phyloP scores from a whole-genome alignment of 2,329 filamentous ascomycete species.

The Ophiostoma triangulosporum region DNA sequence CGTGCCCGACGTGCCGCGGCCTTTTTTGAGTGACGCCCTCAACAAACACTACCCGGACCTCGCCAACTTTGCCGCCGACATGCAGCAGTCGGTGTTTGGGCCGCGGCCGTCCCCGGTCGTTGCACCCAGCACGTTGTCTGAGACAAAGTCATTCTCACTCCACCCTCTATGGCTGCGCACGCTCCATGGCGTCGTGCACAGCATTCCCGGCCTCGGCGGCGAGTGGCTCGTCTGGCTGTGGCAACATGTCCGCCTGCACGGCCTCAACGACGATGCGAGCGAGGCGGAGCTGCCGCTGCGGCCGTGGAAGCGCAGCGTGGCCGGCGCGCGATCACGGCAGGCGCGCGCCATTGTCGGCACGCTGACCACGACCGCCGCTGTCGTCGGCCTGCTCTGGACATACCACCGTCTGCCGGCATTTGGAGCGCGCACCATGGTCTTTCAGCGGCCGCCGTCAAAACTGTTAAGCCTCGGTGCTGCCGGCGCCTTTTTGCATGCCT shows the following conservation, averaged over 20 bases:
- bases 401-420: conserved; percentile 31
- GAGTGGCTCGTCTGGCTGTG: conserved; percentile 22
- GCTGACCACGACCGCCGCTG: conserved; percentile 24
- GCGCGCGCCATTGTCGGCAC: conserved; percentile 22
- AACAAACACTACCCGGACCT: conserved; percentile 9
- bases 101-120: neutral
- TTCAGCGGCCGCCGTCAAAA: conserved; percentile 22
- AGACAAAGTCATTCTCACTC: neutral
- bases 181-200: conserved; percentile 21
- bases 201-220: conserved; percentile 20
- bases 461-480: conserved; percentile 33
- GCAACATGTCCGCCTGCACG: conserved; percentile 16
- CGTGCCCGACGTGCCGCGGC: conserved; percentile 22
- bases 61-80: conserved; percentile 11
- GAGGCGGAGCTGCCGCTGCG: conserved; percentile 13
- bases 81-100: conserved; percentile 8
- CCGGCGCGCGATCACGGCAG: conserved; percentile 15
- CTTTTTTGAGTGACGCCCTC: conserved; percentile 20
- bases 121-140: neutral
- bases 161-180: conserved; percentile 16
- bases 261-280: neutral
- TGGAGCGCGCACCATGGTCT: conserved; percentile 31
- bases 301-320: conserved; percentile 1
- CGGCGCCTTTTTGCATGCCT: conserved; percentile 28
- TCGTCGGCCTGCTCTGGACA: conserved; percentile 22